Base-by-base conservation (phyloP, 306 rosid genomes). In the Hippophae gyantsensis region DNA sequence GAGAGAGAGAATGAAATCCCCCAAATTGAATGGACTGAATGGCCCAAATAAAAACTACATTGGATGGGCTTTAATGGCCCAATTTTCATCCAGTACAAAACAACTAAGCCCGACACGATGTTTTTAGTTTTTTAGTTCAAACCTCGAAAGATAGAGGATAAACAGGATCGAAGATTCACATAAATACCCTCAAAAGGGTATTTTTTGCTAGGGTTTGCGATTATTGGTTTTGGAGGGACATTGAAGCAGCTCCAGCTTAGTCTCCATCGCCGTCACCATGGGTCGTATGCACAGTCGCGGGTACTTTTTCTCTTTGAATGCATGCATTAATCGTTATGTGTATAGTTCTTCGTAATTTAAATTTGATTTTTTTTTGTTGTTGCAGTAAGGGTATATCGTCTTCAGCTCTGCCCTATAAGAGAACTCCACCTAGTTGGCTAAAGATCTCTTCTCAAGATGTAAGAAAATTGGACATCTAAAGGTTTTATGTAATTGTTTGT, bases 251-350 rank as follows among this genome's bases (percentile, higher is more conserved):
- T 54, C 7, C 48, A 32, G 47, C 62, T 55, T 1, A 58, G 9
- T 14, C 53, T 50, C 65, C 43, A 6, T 32, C 67, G 54, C 64
- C 49, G 76, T 60, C 69, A 32, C 54, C 73, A 78, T 78, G 79
- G 82, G 82, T 49, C 82, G 82, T 7, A 73, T 78, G 82, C 79
- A 78, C 70, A 69, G 79, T 6, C 79, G 68, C 65, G 82, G 82
- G 80, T 76, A 61, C 13, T 48, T 2, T n/a, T 2, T 26, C 13
- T 54, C 13, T 47, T 13, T 47, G 38, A 41, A 10, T 40, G 2
- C 12, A 2, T 43, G 0, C 38, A 3, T 8, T 0, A 45, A 4
- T 61, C 2, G 18, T 0, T 12, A 13, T 47, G 5, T 60, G 0
- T 54, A 7, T 13, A 1, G 7, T 9, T 69, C 2, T 3, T n/a